Evolutionary conservation across 139 green algal genomes (phyloP), one percentile per base, ranked within the genome.

Genomic region (Chlamydomonas urium): DNA sequence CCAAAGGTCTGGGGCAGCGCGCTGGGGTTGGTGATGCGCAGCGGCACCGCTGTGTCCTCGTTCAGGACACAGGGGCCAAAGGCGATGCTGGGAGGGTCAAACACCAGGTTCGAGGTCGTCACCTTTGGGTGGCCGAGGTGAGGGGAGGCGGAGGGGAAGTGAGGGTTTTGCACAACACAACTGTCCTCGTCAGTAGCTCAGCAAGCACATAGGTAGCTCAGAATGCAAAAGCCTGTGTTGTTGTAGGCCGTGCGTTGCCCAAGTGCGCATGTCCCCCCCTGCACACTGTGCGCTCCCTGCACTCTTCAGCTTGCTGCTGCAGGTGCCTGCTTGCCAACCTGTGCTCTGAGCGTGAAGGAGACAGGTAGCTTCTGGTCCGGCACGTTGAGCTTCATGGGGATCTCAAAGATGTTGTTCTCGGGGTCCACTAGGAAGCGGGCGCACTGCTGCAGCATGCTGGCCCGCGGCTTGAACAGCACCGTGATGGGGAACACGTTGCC

Each of bases 1-100:
- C 77, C 81, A 77, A 87, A 85, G 1, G 79, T 78, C 56, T 91
- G 86, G 14, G 81, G 81, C 71, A 91, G 69, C 1, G 38, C 58
- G 10, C 67, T 76, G 2, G 81, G 77, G 75, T 91, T 91, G 48
- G n/a, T 75, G 5, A 91, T 67, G 24, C 26, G 35, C 38, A 91
- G 69, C 17, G 35, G 14, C 3, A 83, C 36, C 8, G 70, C 86
- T 26, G 81, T 84, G 21, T 73, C 48, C 79, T 91, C 83, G 0
- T 58, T 67, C n/a, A 88, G 62, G 32, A 84, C 74, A 56, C 66
- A 74, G 1, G 63, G 32, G 19, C 83, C 86, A 74, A 91, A 87
- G 69, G 89, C 78, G 8, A 91, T 60, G 1, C 28, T 45, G 8
- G 65, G 63, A 1, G 83, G 81, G 17, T 77, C 60, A 24, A 91